Evolutionary conservation across 495 filamentous ascomycete genomes (phyloP).

Genomic region (Penicilliopsis zonata): DNA sequence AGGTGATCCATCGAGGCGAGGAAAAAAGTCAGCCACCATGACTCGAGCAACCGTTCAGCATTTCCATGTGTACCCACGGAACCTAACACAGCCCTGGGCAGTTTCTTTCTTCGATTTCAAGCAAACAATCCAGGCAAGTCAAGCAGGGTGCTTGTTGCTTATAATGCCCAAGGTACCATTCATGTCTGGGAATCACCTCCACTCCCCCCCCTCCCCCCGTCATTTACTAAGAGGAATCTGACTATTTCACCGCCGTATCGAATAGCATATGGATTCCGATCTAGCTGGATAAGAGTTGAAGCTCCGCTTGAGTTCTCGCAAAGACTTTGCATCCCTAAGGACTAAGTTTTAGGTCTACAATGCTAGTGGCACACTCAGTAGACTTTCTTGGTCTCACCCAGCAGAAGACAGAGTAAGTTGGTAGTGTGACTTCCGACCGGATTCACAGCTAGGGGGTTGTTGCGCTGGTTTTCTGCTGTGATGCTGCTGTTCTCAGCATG

Average conservation of each 20-base stretch:
- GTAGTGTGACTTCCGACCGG: constrained; percentile 50
- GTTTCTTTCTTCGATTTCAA: constrained; percentile 44
- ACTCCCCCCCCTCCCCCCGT: no score
- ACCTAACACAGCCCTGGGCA: constrained; percentile 34
- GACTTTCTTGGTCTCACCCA: constrained; percentile 56
- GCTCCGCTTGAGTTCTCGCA: constrained; percentile 52
- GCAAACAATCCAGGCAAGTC: constrained; percentile 41
- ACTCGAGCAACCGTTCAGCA: constrained; percentile 21
- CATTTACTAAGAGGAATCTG: constrained; percentile 55
- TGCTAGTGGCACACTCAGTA: constrained; percentile 21
- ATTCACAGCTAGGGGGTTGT: constrained; percentile 64
- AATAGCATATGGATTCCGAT: constrained; percentile 69
- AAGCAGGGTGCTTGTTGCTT: constrained; percentile 5
- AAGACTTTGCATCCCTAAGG: constrained; percentile 44
- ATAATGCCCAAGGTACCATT: background rate
- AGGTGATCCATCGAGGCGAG: constrained; percentile 36
- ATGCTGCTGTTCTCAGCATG: constrained; percentile 64
- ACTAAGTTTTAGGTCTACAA: constrained; percentile 53
- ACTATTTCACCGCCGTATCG: constrained; percentile 74
- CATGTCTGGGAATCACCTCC: constrained; percentile 2
- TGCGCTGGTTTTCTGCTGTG: constrained; percentile 58
- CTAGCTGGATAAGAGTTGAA: constrained; percentile 61
- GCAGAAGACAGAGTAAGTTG: constrained; percentile 39
- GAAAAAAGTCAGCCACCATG: constrained; percentile 18
- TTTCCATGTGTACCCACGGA: constrained; percentile 33